Evolutionary conservation across 2,329 filamentous ascomycete genomes (phyloP), one percentile per base, ranked within the genome.

Genomic region (Biscogniauxia marginata): DNA sequence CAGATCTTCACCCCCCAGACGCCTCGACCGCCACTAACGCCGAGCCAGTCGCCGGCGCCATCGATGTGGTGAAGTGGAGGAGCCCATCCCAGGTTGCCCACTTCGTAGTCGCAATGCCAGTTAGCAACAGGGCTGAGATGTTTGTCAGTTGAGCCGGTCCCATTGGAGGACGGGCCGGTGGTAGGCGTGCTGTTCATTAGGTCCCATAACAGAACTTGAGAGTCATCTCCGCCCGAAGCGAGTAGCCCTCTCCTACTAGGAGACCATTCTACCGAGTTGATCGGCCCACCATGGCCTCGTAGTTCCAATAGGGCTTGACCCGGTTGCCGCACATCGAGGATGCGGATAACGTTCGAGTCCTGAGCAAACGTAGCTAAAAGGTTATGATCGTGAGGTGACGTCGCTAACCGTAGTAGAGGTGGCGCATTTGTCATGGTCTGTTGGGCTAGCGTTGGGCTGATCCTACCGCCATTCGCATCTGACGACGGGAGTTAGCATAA

Each of bases 261-360:
- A 7, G 91, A 96, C 95, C 95, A 99, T 75, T 99, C 95, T 57
- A 98, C 89, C 67, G 90, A 95, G 75, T 96, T 98, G 55, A 99
- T 84, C 7, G 91, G 75, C 4, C 91, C 89, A 20, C 86, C 84
- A 70, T 99, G 93, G 20, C 95, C 95, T 49, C 90, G 90, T 39
- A 99, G 85, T 72, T 99, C 95, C 22, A 99, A 84, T 4, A 99
- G 82, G 2, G 95, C 95, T 74, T 97, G 95, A 5, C 95, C 95
- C 0, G 95, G 95, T 74, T 99, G 95, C 49, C 95, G 88, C 3
- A 98, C 93, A 68, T 99, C 95, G 24, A 99, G 85, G 53, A 99
- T 96, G 49, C 95, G 91, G 70, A 99, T 93, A 30, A 96, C 79
- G 66, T 88, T 93, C 3, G 91, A 96, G 71, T 98, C 95, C 69